phyloP scores from a whole-genome alignment of 148 eudicot genomes.

The Heliosperma pusillum region DNA sequence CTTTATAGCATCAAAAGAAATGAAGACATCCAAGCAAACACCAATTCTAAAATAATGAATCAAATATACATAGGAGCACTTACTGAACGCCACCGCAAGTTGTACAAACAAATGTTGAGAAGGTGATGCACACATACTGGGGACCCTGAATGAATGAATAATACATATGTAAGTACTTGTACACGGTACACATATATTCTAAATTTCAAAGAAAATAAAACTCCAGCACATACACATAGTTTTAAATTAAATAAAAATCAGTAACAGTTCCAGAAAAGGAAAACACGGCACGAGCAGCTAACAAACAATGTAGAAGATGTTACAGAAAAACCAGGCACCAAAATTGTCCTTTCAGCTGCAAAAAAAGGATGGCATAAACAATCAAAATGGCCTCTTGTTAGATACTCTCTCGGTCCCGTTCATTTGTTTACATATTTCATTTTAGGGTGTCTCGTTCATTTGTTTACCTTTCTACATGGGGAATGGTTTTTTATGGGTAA shows the following conservation, averaged over 20 bases:
- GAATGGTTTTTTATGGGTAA: too few species aligned
- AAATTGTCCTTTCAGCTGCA: neutral
- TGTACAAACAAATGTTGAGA: slow-evolving; percentile 91
- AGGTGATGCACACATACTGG: slow-evolving; percentile 89
- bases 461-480: too few species aligned
- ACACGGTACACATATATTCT: neutral
- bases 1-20: neutral
- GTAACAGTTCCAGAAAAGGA: neutral
- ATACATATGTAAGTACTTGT: slow-evolving; percentile 17
- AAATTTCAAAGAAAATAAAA: neutral
- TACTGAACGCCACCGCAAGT: slow-evolving; percentile 95
- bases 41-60: slow-evolving; percentile 6
- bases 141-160: slow-evolving; percentile 62
- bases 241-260: neutral
- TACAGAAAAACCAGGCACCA: neutral
- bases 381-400: neutral
- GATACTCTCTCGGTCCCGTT: too few species aligned
- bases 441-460: too few species aligned
- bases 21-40: slow-evolving; percentile 6
- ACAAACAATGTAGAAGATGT: neutral
- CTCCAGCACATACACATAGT: neutral
- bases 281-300: too few species aligned
- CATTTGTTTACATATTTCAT: too few species aligned
- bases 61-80: slow-evolving; percentile 30
- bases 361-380: neutral